Evolutionary conservation across 2,329 filamentous ascomycete genomes (phyloP).

Genomic region (Xylariomycetidae sp.): DNA sequence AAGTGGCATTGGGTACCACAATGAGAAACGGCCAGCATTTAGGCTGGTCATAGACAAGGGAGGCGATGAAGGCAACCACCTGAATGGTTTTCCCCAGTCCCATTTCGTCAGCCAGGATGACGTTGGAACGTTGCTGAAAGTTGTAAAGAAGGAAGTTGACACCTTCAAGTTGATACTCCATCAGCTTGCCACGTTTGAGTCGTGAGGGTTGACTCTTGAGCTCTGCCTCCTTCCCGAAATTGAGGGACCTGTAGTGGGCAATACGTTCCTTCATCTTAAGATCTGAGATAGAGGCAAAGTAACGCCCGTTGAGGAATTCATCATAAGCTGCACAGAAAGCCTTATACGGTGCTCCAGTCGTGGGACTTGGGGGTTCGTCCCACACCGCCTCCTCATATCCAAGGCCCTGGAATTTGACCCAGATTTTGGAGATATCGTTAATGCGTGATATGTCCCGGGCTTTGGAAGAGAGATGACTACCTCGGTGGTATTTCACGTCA

Average conservation of each 20-base stretch:
- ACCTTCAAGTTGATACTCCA: slow-evolving; percentile 90
- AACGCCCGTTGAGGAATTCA: slow-evolving; percentile 77
- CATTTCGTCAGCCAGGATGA: slow-evolving; percentile 96
- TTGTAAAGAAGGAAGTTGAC: slow-evolving; percentile 94
- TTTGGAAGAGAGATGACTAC: slow-evolving; percentile 52
- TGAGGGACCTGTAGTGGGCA: slow-evolving; percentile 56
- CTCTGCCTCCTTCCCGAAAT: slow-evolving; percentile 64
- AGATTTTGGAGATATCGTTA: slow-evolving; percentile 65
- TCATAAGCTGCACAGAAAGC: slow-evolving; percentile 81
- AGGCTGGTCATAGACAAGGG: slow-evolving; percentile 62
- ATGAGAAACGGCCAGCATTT: slow-evolving; percentile 88
- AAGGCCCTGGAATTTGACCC: slow-evolving; percentile 90
- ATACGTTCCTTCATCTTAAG: slow-evolving; percentile 63
- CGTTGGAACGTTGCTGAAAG: slow-evolving; percentile 76
- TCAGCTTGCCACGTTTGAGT: slow-evolving; percentile 74
- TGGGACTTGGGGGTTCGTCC: slow-evolving; percentile 71
- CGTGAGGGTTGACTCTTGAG: slow-evolving; percentile 68
- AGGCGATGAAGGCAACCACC: slow-evolving; percentile 75
- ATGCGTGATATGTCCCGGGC: slow-evolving; percentile 69
- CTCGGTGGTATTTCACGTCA: slow-evolving; percentile 59
- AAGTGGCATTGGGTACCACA: slow-evolving; percentile 91
- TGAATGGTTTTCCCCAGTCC: slow-evolving; percentile 96
- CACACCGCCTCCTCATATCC: slow-evolving; percentile 88
- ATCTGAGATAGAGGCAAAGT: slow-evolving; percentile 56
- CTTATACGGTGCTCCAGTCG: slow-evolving; percentile 63